Conservation (phyloP, 192 early-diverging fungal species). For the Coemansia sp. region DNA sequence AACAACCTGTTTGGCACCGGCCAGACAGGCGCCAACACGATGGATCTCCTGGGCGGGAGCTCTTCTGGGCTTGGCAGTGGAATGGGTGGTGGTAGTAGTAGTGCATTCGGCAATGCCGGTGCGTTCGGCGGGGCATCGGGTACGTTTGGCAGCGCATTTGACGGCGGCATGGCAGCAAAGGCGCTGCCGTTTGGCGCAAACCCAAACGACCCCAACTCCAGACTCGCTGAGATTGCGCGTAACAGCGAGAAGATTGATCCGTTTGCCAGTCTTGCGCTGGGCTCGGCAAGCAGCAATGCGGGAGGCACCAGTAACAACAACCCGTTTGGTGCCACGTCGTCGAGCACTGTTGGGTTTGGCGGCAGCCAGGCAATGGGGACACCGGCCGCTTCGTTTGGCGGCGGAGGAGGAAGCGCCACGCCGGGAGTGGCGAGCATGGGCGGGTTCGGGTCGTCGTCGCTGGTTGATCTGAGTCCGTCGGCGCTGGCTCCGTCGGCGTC, state of each 20-base stretch:
- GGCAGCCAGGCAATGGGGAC: slow-evolving; percentile 3
- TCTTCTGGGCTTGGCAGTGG: neutral
- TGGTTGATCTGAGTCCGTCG: slow-evolving; percentile 42
- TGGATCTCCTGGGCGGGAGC: slow-evolving; percentile 17
- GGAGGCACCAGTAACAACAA: slow-evolving; percentile 13
- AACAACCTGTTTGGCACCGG: slow-evolving; percentile 19
- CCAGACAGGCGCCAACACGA: slow-evolving; percentile 9
- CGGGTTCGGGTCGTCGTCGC: slow-evolving; percentile 13
- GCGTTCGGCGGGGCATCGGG: slow-evolving; percentile 41
- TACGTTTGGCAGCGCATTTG: slow-evolving; percentile 54
- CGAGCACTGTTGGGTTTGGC: neutral
- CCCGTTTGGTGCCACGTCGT: slow-evolving; percentile 28
- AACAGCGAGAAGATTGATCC: slow-evolving; percentile 60
- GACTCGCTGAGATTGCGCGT: slow-evolving; percentile 57
- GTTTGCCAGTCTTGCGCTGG: slow-evolving; percentile 58
- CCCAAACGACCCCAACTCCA: slow-evolving; percentile 44
- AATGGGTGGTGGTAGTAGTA: neutral
- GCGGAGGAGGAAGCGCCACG: slow-evolving; percentile 4
- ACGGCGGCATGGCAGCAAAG: slow-evolving; percentile 50
- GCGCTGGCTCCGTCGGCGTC: slow-evolving; percentile 30
- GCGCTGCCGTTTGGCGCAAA: slow-evolving; percentile 43
- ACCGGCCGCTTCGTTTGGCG: neutral
- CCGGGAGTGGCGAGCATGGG: slow-evolving; percentile 12
- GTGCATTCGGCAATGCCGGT: neutral
- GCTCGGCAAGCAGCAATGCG: slow-evolving; percentile 15